phyloP scores from a whole-genome alignment of 768 basidiomycete species.

The Antrodiella citrinella region DNA sequence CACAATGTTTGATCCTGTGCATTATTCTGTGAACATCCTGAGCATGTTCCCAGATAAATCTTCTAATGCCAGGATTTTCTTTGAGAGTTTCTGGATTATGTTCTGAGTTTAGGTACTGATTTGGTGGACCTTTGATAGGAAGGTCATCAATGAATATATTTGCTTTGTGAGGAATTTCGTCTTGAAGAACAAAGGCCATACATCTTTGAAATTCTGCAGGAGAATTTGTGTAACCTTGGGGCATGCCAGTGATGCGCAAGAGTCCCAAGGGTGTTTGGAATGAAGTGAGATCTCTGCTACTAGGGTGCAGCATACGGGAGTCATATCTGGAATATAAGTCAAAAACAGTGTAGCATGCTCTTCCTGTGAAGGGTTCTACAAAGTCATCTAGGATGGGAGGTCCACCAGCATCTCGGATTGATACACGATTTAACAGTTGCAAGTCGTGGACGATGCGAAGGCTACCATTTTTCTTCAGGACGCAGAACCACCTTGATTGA shows the following conservation, averaged over 20 bases:
- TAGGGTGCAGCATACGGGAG: constrained; percentile 4
- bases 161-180: constrained; percentile 16
- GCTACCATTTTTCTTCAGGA: constrained; percentile 27
- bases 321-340: constrained; percentile 14
- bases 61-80: constrained; percentile 10
- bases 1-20: constrained; percentile 10
- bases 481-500: constrained; percentile 29
- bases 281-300: constrained; percentile 12
- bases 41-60: constrained; percentile 18
- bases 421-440: constrained; percentile 30
- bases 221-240: constrained; percentile 16
- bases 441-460: constrained; percentile 30
- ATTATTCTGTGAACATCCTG: constrained; percentile 13
- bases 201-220: constrained; percentile 15
- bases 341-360: constrained; percentile 5
- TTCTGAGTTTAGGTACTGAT: constrained; percentile 4
- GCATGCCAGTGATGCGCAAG: constrained; percentile 8
- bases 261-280: constrained; percentile 13
- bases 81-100: constrained; percentile 3
- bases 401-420: constrained; percentile 28
- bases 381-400: constrained; percentile 27
- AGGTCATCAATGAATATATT: constrained; percentile 19
- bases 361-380: constrained; percentile 16
- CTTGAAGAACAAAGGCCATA: constrained; percentile 15
- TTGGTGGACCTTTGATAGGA: constrained; percentile 15